Evolutionary conservation across 257 asterid species (phyloP).

Genomic region (Solanum etuberosum): DNA sequence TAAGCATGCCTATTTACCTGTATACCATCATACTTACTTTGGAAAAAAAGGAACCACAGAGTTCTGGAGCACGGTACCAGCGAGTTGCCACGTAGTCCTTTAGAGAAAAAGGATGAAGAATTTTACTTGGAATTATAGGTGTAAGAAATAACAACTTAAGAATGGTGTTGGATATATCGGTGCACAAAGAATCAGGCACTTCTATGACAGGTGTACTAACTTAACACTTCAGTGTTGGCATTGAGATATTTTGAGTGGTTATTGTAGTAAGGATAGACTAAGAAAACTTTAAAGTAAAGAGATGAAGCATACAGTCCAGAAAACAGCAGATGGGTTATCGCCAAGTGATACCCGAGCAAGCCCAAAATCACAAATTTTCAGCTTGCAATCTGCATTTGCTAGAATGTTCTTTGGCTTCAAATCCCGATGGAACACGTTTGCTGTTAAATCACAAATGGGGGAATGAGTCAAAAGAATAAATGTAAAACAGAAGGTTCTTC

Average conservation of each 20-base stretch:
- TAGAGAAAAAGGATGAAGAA: slow-evolving; percentile 9
- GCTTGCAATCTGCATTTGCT: slow-evolving; percentile 96
- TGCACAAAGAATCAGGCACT: not conserved
- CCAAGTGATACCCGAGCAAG: slow-evolving; percentile 94
- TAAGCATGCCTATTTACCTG: not conserved
- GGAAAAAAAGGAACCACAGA: slow-evolving; percentile 96
- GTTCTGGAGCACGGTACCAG: slow-evolving; percentile 99
- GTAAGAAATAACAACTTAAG: not conserved
- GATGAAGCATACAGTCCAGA: slow-evolving; percentile 88
- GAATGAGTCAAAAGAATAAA: not conserved
- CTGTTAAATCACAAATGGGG: slow-evolving; percentile 31
- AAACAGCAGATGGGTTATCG: slow-evolving; percentile 91
- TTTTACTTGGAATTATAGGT: not conserved
- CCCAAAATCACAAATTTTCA: slow-evolving; percentile 98
- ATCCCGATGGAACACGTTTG: slow-evolving; percentile 87
- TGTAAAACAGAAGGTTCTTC: not conserved
- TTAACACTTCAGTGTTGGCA: not conserved
- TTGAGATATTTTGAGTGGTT: not conserved
- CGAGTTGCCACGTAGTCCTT: slow-evolving; percentile 98
- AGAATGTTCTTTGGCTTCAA: slow-evolving; percentile 94
- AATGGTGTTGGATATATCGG: not conserved
- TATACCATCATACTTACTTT: slow-evolving; percentile 46
- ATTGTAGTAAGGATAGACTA: not conserved
- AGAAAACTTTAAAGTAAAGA: not conserved
- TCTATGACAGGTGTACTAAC: not conserved